Evolutionary conservation across 1,284 basidiomycete genomes (phyloP).

Genomic region (Cutaneotrichosporon dermatis): DNA sequence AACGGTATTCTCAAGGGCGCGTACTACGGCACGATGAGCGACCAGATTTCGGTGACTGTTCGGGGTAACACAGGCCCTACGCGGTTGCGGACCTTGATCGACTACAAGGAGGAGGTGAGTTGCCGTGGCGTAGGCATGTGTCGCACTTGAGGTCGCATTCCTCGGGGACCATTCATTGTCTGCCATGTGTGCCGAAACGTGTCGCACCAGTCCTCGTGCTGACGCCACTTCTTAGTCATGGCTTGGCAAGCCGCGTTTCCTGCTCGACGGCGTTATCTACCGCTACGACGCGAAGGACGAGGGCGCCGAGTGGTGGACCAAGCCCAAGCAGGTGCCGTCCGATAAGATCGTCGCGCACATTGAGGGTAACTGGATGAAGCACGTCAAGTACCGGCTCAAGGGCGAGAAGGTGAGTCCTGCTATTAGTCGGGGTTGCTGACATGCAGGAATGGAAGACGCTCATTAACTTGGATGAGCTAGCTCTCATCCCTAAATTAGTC

Average conservation of each 20-base stretch:
- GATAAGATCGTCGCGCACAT: constrained; percentile 73
- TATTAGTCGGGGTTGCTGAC: background rate
- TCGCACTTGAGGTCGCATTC: too few species aligned
- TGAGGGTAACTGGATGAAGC: constrained; percentile 82
- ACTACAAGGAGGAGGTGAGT: constrained; percentile 91
- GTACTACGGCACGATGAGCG: constrained; percentile 69
- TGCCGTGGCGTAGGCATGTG: too few species aligned
- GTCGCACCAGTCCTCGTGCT: background rate
- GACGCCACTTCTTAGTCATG: constrained; percentile 61
- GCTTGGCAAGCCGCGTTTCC: constrained; percentile 83
- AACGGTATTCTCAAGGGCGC: constrained; percentile 76
- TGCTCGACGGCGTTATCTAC: constrained; percentile 86
- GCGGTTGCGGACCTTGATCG: constrained; percentile 73
- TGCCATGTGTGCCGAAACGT: too few species aligned
- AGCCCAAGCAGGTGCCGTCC: constrained; percentile 82
- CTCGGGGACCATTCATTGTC: too few species aligned
- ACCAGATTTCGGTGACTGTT: constrained; percentile 74
- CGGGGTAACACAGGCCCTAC: constrained; percentile 59
- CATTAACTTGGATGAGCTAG: constrained; percentile 70
- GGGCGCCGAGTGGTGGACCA: constrained; percentile 61
- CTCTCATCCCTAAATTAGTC: constrained; percentile 76
- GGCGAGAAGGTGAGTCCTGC: constrained; percentile 53
- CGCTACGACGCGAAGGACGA: constrained; percentile 57
- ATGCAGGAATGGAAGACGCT: constrained; percentile 62
- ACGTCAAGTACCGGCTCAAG: constrained; percentile 73